Conservation (phyloP, 352 stramenopile genomes). For the Stramenopiles sp. region DNA sequence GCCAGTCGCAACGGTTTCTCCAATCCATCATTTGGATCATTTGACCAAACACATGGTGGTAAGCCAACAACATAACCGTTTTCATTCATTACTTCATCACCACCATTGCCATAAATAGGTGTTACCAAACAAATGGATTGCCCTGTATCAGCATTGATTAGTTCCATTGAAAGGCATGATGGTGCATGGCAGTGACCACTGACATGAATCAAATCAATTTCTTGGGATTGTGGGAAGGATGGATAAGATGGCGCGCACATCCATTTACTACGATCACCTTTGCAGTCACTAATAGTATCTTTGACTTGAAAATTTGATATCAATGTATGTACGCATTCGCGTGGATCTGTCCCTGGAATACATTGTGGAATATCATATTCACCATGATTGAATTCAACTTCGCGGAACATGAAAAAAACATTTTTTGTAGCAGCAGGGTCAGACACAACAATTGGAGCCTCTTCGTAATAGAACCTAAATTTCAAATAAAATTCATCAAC, state of each 20-base stretch:
- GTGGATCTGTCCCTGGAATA: not conserved
- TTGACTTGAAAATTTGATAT: constrained; percentile 4
- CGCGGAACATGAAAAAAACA: not conserved
- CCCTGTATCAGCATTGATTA: not conserved
- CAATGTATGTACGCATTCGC: not conserved
- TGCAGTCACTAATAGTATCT: not conserved
- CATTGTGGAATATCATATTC: constrained; percentile 5
- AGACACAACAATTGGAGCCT: not conserved
- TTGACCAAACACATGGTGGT: not conserved
- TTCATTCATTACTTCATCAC: not conserved
- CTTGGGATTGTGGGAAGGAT: not conserved
- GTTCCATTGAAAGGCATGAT: not conserved
- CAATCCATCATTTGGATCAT: not conserved
- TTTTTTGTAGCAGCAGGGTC: not conserved
- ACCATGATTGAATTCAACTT: not conserved
- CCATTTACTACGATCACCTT: not conserved
- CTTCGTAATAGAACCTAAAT: constrained; percentile 4
- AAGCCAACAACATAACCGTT: not conserved
- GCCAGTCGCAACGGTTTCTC: not conserved
- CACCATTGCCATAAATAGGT: not conserved
- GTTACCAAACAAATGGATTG: not conserved
- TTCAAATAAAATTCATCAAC: not conserved
- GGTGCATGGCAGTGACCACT: not conserved
- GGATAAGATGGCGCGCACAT: not conserved
- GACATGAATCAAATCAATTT: not conserved